Percentiles rank a stretch among this genome's conserved stretches.
Conservation (phyloP, 768 basidiomycete genomes). For the Mycena maculata region DNA sequence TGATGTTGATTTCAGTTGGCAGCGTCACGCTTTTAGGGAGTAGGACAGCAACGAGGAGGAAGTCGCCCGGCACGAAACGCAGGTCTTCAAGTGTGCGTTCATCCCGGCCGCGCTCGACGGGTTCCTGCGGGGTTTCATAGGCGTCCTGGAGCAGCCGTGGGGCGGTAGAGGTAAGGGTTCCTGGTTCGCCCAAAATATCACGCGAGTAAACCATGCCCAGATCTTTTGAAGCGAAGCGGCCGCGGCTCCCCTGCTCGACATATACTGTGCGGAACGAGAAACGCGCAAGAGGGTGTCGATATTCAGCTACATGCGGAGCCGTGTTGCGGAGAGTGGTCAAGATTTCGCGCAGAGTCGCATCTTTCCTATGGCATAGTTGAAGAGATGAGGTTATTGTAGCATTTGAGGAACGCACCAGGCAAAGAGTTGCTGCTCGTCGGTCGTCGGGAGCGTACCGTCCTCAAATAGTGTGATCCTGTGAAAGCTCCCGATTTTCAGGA, state of each 20-base stretch:
- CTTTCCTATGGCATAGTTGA: conserved; percentile 65
- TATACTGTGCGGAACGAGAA: conserved; percentile 86
- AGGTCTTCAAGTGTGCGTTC: conserved; percentile 84
- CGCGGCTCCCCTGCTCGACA: conserved; percentile 78
- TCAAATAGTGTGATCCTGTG: conserved; percentile 82
- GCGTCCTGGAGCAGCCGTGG: conserved; percentile 69
- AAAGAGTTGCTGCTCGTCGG: conserved; percentile 86
- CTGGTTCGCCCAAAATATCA: conserved; percentile 86
- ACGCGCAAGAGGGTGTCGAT: conserved; percentile 83
- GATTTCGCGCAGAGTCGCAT: conserved; percentile 84
- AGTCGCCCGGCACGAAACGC: conserved; percentile 85
- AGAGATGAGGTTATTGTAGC: background rate
- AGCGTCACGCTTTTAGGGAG: conserved; percentile 74
- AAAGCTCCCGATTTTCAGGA: conserved; percentile 84
- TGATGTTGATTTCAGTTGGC: conserved; percentile 64
- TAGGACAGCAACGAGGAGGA: conserved; percentile 77
- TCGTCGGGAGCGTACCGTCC: conserved; percentile 78
- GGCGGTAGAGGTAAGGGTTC: conserved; percentile 66
- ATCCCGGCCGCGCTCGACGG: conserved; percentile 63
- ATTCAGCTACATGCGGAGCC: conserved; percentile 75
- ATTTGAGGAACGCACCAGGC: conserved; percentile 66
- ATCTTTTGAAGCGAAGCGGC: conserved; percentile 80
- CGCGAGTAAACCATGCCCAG: conserved; percentile 86
- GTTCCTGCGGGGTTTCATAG: conserved; percentile 48
- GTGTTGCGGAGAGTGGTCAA: conserved; percentile 80